Evolutionary conservation across 805 yeast species (phyloP).

Genomic region (Pichia thaimueangensis): DNA sequence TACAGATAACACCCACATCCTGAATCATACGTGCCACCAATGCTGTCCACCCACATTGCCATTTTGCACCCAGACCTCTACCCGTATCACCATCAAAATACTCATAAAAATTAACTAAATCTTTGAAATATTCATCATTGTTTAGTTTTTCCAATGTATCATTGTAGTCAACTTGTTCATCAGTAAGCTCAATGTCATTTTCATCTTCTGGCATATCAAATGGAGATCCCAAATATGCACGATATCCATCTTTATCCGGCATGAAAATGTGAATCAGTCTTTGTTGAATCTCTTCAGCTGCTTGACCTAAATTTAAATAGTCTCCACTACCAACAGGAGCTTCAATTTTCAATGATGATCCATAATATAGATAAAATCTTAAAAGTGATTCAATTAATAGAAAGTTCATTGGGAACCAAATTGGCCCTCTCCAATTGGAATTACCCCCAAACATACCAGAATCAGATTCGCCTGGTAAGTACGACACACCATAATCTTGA

Average conservation of each 20-base stretch:
- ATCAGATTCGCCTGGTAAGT: conserved; percentile 84
- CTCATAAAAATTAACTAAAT: conserved; percentile 74
- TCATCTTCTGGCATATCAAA: conserved; percentile 31
- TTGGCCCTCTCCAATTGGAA: conserved; percentile 96
- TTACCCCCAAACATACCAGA: conserved; percentile 95
- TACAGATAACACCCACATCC: conserved; percentile 72
- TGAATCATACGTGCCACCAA: conserved; percentile 87
- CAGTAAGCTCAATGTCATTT: conserved; percentile 34
- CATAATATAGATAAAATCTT: conserved; percentile 82
- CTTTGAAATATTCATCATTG: conserved; percentile 65
- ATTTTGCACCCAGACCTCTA: conserved; percentile 87
- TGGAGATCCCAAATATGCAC: conserved; percentile 73
- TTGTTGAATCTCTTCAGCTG: conserved; percentile 86
- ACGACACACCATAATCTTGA: conserved; percentile 58
- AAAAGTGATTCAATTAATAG: conserved; percentile 80
- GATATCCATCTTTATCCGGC: conserved; percentile 50
- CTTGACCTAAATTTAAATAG: conserved; percentile 71
- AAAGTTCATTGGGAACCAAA: conserved; percentile 93
- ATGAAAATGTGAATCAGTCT: conserved; percentile 72
- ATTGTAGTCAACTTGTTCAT: conserved; percentile 38
- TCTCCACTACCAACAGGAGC: conserved; percentile 84
- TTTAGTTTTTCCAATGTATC: conserved; percentile 52
- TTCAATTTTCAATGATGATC: conserved; percentile 76
- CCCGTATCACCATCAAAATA: conserved; percentile 94
- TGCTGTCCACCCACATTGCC: conserved; percentile 97